Evolutionary conservation across 495 filamentous ascomycete species (phyloP).

Genomic region (Trichoderma gamsii): DNA sequence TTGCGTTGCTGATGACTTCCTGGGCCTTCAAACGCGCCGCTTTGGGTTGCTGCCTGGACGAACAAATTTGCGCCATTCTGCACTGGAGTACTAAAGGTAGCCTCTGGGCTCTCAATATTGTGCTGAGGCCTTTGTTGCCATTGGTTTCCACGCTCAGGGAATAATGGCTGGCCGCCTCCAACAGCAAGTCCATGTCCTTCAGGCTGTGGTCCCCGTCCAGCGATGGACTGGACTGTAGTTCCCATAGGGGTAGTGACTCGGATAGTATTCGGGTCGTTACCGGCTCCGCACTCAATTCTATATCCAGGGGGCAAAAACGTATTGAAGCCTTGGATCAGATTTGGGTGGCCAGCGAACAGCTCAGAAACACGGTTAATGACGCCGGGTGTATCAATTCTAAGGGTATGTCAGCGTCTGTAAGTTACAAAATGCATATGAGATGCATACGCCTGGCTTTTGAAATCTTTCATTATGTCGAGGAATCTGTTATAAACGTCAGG

Average conservation of each 20-base stretch:
- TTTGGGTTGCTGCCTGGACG: conserved; percentile 33
- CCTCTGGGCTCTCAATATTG: conserved; percentile 50
- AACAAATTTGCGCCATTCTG: conserved; percentile 41
- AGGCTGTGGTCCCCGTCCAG: conserved; percentile 37
- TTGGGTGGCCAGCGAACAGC: conserved; percentile 95
- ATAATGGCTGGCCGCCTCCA: conserved; percentile 30
- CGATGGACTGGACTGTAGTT: conserved; percentile 51
- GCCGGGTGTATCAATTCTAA: conserved; percentile 91
- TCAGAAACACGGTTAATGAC: conserved; percentile 95
- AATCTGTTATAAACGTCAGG: conserved; percentile 98
- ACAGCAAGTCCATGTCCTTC: conserved; percentile 33
- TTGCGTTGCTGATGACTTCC: conserved; percentile 61
- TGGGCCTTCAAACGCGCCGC: conserved; percentile 42
- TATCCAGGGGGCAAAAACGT: conserved; percentile 97
- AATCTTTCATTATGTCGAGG: conserved; percentile 99
- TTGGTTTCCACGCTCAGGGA: conserved; percentile 33
- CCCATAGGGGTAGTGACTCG: conserved; percentile 95
- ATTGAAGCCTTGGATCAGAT: conserved; percentile 96
- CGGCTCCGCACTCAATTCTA: conserved; percentile 89
- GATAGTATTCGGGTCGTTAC: conserved; percentile 89
- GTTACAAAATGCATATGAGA: neutral
- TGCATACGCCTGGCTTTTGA: conserved; percentile 92
- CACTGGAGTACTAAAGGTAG: conserved; percentile 45
- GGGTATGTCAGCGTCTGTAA: conserved; percentile 18
- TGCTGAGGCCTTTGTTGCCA: conserved; percentile 53